Base-by-base conservation (phyloP, 2,329 filamentous ascomycete species). In the Colletotrichum camelliae region DNA sequence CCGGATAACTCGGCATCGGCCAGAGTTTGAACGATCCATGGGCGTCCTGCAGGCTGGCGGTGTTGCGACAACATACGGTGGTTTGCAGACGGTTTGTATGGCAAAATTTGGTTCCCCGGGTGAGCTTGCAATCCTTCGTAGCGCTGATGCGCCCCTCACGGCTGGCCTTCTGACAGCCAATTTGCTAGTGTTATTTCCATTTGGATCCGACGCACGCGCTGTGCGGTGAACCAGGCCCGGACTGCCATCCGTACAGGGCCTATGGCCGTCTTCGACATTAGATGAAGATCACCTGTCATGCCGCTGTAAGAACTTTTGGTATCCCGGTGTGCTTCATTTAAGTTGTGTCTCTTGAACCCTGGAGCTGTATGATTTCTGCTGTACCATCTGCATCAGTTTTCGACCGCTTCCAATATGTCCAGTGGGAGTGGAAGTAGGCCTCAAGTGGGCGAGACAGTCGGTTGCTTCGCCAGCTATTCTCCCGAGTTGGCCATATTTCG, bases 1-100 rank as follows among this genome's bases (percentile, higher is more conserved):
- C 33, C 73, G 73, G 73, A 75, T 75, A 73, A 60, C 64, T 68
- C 73, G 73, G 73, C 73, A 75, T 31, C 43, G 27, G 35, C 33
- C 31, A 58, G 27, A 48, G 27, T 60, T 73, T n/a, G 18, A 12
- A n/a, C 27, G 48, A 52, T 27, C 67, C 67, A 66, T 74, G 55
- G 61, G 2, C 3, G 31, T 35, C 31, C 31, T 64, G 61, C 21
- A 61, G 39, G 31, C 12, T 37, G 29, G 29, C 24, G 35, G 52
- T 52, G 29, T 21, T 48, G 58, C n/a, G 29, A 33, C 18, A 15
- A 10, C 18, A 21, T 4, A 27, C 33, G 8, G 57, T n/a, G 58
- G 13, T 21, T 10, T 61, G 31, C 8, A 33, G 16, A 33, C 58
- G n/a, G 43, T 21, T 48, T 39, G n/a, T 71, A 48, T 48, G 43